These are phyloP conservation scores for Kluyveromyces sp. DNA, from an alignment of 1,139 yeast species.

Conservation along the genomic window DNA sequence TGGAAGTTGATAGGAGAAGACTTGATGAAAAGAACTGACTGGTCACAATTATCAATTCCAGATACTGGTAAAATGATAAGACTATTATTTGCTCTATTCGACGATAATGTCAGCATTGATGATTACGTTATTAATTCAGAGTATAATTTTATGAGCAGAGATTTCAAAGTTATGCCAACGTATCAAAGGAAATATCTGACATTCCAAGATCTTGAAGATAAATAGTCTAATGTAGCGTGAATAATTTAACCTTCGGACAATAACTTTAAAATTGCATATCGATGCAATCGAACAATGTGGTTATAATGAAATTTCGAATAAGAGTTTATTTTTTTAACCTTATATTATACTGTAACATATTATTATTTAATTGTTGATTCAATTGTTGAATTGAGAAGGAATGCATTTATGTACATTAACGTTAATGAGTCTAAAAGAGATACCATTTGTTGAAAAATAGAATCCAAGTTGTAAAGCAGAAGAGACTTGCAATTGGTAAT, in stretches of 20 bases:
- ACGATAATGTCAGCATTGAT: conserved; percentile 51
- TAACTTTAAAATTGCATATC: not conserved
- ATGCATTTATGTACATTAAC: too few relatives aligned
- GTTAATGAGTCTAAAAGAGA: not conserved
- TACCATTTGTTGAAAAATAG: conserved; percentile 7
- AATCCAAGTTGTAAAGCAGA: not conserved
- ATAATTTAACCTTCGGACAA: too few relatives aligned
- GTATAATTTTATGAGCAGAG: conserved; percentile 59
- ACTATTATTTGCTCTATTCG: conserved; percentile 10
- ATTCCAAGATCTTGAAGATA: not conserved
- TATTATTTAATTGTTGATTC: not conserved
- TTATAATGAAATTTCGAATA: not conserved
- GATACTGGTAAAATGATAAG: conserved; percentile 2
- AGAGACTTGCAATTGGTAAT: not conserved
- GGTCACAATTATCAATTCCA: not conserved
- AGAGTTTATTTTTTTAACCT: not conserved
- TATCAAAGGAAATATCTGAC: not conserved
- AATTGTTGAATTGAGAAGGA: conserved; percentile 4
- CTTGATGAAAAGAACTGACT: not conserved
- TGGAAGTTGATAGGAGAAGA: conserved; percentile 44
- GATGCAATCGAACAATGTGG: not conserved
- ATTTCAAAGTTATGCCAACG: not conserved
- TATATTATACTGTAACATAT: too few relatives aligned
- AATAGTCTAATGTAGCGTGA: not conserved
- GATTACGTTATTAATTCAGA: conserved; percentile 71